phyloP scores from a whole-genome alignment of 495 filamentous ascomycete genomes.

The Hapsidospora chrysogenum region DNA sequence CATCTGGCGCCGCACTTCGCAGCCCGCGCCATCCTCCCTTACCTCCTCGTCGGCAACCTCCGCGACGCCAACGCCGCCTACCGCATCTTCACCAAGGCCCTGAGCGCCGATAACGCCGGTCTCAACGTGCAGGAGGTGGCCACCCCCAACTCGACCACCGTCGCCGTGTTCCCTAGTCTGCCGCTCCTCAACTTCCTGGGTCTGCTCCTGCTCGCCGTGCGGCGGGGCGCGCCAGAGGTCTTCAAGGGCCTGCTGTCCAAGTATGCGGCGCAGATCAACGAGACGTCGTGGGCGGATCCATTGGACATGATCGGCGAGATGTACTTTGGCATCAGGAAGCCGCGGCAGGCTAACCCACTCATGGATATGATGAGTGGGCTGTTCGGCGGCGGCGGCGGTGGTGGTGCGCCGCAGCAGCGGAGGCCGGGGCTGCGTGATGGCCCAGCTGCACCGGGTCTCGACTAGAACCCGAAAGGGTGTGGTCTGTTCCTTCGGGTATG shows the following conservation, averaged over 20 bases:
- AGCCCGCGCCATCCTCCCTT: conserved; percentile 79
- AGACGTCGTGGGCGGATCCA: conserved; percentile 66
- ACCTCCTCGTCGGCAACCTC: conserved; percentile 77
- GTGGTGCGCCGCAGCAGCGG: conserved; percentile 20
- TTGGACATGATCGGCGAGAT: conserved; percentile 82
- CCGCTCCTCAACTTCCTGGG: conserved; percentile 88
- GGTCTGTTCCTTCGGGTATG: too few relatives aligned
- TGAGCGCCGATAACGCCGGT: conserved; percentile 46
- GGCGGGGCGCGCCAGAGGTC: conserved; percentile 62
- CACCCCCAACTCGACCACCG: conserved; percentile 56
- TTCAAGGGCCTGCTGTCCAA: conserved; percentile 69
- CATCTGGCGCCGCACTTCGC: conserved; percentile 83
- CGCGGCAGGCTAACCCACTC: conserved; percentile 71
- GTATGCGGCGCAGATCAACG: conserved; percentile 60
- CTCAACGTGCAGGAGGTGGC: conserved; percentile 69
- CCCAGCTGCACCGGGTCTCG: conserved; percentile 34
- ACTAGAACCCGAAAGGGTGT: too few relatives aligned
- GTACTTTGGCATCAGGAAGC: conserved; percentile 92
- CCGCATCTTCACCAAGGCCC: conserved; percentile 58
- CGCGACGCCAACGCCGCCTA: conserved; percentile 73
- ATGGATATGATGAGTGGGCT: conserved; percentile 96
- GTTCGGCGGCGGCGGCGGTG: conserved; percentile 53
- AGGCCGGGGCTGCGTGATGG: conserved; percentile 25
- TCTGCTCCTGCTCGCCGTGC: conserved; percentile 65
- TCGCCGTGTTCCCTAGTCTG: conserved; percentile 70